A percentile compares a stretch with the other conserved stretches of the same genome.
These are phyloP conservation scores for Xerocomellus amylosporus DNA, from an alignment of 768 basidiomycete genomes.

Conservation along the genomic window DNA sequence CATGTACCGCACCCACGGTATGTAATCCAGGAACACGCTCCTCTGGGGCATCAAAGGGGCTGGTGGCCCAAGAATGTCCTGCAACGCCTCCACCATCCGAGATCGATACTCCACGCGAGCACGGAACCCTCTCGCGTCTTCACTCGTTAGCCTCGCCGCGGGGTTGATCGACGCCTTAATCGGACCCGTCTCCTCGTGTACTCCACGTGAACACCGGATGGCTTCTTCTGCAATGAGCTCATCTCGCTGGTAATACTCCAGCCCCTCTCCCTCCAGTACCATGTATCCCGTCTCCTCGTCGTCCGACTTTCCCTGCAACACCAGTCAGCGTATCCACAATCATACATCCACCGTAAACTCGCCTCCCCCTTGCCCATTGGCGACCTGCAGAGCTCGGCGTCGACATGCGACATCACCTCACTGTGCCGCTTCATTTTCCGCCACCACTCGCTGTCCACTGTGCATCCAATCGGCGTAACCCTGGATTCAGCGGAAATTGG, in stretches of 20 bases:
- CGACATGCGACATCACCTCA: conserved; percentile 53
- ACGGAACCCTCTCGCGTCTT: conserved; percentile 26
- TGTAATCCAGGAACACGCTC: conserved; percentile 62
- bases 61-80: conserved; percentile 44
- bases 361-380: conserved; percentile 41
- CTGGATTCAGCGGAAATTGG: conserved; percentile 33
- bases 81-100: conserved; percentile 45
- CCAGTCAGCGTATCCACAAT: conserved; percentile 7
- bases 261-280: conserved; percentile 31
- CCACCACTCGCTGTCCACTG: conserved; percentile 24
- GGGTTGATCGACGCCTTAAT: conserved; percentile 35
- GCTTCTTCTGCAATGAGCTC: conserved; percentile 47
- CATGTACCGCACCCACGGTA: conserved; percentile 65
- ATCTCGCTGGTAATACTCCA: conserved; percentile 44
- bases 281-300: conserved; percentile 60
- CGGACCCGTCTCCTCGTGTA: conserved; percentile 34
- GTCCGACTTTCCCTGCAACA: conserved; percentile 28
- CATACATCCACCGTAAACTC: conserved; percentile 12
- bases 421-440: conserved; percentile 31
- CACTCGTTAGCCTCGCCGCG: conserved; percentile 24
- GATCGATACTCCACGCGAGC: conserved; percentile 46
- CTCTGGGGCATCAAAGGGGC: conserved; percentile 43
- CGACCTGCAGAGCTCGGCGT: conserved; percentile 46
- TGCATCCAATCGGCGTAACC: conserved; percentile 17
- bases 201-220: conserved; percentile 48